Evolutionary conservation across 108 stramenopile genomes (phyloP), one percentile per base, ranked within the genome.

Genomic region (Fragilaria radians): DNA sequence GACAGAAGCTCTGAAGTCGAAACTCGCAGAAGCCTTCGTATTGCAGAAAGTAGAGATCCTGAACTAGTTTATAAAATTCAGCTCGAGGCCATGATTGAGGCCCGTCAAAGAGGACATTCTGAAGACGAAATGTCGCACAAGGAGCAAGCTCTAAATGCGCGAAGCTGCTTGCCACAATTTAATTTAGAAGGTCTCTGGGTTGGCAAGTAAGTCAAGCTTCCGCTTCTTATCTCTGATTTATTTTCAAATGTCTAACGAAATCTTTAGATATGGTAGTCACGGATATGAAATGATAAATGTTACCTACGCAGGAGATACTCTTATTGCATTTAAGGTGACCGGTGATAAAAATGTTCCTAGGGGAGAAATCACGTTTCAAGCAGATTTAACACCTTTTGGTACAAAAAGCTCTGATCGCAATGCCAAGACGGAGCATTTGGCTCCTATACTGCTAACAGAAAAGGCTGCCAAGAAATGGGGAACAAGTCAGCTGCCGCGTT

Each of bases 151-250:
- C 24, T 33, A 27, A 57, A 48, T 30, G 81, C 83, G 11, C 76
- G 73, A 28, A 78, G 56, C 55, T 64, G 66, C 48, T 56, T 90
- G 26, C 82, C 82, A 18, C 82, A 80, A 50, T 86, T 80, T 53
- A 82, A 86, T 61, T 58, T 90, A 53, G 88, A 90, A 61, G 88
- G 88, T 46, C 49, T 88, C 31, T 88, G 87, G 87, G 83, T 88
- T 29, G 88, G 88, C 57, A 85, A 86, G 89, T 89, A 76, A 77
- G 88, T 80, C 0, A 3, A 42, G 14, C 36, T 42, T 7, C 36
- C 14, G 7, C 7, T 7, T 14, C 36, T 42, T 7, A 11, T 42
- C 11, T 7, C 36, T 11, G 7, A 42, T 42, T 42, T 42, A 14
- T 42, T 42, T 42, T 34, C 34, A 17, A 5, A 1, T 0, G 23